These are phyloP conservation scores for Acanthamoeba triangularis DNA, from an alignment of 208 protist species.

Conservation along the genomic window DNA sequence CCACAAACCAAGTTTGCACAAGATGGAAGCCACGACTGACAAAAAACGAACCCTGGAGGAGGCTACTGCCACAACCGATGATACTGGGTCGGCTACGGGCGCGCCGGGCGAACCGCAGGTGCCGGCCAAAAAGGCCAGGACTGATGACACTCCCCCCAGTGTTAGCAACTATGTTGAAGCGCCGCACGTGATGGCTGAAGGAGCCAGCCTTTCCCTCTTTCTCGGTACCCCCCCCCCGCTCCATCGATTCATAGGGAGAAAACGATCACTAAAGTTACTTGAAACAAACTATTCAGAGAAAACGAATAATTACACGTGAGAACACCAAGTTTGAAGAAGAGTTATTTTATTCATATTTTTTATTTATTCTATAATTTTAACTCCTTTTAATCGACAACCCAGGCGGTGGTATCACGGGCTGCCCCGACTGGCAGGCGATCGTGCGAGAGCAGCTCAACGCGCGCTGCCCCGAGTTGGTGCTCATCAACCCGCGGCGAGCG, in stretches of 20 bases:
- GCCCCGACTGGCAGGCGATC: slow-evolving; percentile 39
- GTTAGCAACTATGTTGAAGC: background rate
- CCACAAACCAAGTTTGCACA: too few relatives aligned
- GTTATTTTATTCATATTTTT: background rate
- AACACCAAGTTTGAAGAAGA: too few relatives aligned
- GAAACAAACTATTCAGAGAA: too few relatives aligned
- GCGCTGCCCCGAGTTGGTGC: background rate
- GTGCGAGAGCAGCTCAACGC: slow-evolving; percentile 11
- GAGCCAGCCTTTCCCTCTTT: background rate
- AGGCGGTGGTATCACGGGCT: slow-evolving; percentile 60
- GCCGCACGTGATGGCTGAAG: background rate
- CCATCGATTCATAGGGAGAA: background rate
- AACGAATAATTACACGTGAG: too few relatives aligned
- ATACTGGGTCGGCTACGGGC: too few relatives aligned
- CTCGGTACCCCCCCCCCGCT: background rate
- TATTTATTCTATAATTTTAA: background rate
- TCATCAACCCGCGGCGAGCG: slow-evolving; percentile 47
- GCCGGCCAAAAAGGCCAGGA: background rate
- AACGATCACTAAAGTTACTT: too few relatives aligned
- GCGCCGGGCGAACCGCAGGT: background rate
- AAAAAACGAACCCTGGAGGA: too few relatives aligned
- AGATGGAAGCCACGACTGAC: too few relatives aligned
- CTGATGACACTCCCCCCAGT: background rate
- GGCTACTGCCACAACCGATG: too few relatives aligned
- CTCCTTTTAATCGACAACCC: background rate